Evolutionary conservation across 148 eudicot genomes (phyloP).

Genomic region (Fagopyrum homotropicum): DNA sequence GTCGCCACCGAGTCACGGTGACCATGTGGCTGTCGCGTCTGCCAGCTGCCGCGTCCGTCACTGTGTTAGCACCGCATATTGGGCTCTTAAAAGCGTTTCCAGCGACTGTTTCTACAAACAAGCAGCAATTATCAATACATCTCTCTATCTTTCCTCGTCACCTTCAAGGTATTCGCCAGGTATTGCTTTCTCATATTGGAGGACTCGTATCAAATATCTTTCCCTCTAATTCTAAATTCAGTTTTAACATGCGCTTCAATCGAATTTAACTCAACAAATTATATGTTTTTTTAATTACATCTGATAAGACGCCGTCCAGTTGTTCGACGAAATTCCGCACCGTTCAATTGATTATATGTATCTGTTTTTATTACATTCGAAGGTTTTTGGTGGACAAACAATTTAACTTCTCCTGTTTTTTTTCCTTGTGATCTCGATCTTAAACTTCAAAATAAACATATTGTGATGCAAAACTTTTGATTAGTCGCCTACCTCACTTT

Average conservation of each 20-base stretch:
- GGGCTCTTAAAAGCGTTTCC: not conserved
- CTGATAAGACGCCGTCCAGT: not conserved
- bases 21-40: slow-evolving; percentile 2
- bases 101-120: not conserved
- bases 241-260: not conserved
- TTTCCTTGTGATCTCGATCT: too few relatives aligned
- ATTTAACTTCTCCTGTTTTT: too few relatives aligned
- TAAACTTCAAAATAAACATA: too few relatives aligned
- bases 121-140: not conserved
- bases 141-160: not conserved
- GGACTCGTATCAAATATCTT: not conserved
- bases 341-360: not conserved
- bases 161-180: slow-evolving; percentile 7
- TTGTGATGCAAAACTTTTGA: not conserved
- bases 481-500: not conserved
- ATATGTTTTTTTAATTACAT: not conserved
- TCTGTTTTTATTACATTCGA: not conserved
- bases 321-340: not conserved
- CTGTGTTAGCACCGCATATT: not conserved
- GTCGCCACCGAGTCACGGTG: not conserved
- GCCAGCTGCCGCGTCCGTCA: not conserved
- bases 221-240: not conserved
- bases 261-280: not conserved
- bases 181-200: not conserved
- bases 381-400: not conserved